phyloP scores from a whole-genome alignment of 176 grass and related monocot species.

The Miscanthus lutarioriparius region DNA sequence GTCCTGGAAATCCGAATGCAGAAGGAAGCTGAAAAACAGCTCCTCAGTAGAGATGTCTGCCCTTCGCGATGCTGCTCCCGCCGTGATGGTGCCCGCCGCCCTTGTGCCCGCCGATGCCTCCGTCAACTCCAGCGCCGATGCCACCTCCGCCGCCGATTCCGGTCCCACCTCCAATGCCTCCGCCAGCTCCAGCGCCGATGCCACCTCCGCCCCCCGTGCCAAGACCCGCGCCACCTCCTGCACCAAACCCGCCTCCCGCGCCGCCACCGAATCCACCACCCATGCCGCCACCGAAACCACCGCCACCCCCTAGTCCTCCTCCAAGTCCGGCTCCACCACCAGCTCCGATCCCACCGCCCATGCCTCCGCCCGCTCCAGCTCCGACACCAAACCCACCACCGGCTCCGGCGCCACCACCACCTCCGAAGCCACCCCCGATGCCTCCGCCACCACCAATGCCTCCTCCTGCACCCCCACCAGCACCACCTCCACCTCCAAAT shows the following conservation, averaged over 20 bases:
- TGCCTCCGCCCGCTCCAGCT: neutral
- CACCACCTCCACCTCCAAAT: neutral
- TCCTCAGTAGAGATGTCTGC: neutral
- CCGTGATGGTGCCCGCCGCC: neutral
- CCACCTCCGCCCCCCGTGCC: neutral
- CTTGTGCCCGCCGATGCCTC: neutral
- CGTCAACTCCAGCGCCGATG: too few species aligned
- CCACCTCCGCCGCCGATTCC: neutral
- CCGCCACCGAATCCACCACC: neutral
- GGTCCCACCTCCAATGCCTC: neutral
- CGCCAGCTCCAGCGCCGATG: neutral
- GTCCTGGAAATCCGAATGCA: neutral
- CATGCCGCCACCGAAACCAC: neutral
- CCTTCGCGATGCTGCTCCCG: neutral
- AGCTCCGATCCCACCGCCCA: neutral
- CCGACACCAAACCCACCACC: slow-evolving; percentile 2
- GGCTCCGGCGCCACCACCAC: neutral
- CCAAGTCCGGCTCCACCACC: neutral
- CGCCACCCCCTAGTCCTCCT: slow-evolving; percentile 5
- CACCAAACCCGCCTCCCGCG: neutral
- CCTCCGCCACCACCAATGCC: slow-evolving; percentile 4
- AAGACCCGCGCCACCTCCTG: neutral
- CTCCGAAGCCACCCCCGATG: neutral
- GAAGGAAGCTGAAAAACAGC: too few species aligned
- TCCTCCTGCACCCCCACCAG: neutral